Percentiles rank a stretch among this genome's conserved stretches.
Evolutionary conservation across 805 yeast genomes (phyloP).

Genomic region (Candida palmyrensis): DNA sequence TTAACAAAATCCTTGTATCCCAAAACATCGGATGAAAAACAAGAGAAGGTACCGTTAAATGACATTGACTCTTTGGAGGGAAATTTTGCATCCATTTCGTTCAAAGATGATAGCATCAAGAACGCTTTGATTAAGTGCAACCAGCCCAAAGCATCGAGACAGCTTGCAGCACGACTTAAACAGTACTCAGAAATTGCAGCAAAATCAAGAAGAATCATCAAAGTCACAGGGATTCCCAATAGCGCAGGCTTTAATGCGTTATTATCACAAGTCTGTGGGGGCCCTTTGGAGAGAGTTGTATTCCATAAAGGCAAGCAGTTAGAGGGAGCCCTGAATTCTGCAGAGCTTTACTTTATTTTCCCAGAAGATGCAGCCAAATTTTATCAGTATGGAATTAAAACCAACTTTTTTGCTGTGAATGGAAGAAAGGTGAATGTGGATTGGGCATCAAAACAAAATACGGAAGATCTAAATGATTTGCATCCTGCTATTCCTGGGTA

Average conservation of each 20-base stretch:
- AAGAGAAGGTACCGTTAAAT: slow-evolving; percentile 44
- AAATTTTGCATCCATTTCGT: too few relatives aligned
- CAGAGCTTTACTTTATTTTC: slow-evolving; percentile 50
- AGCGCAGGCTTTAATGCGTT: too few relatives aligned
- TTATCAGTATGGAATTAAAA: slow-evolving; percentile 40
- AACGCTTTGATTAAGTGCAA: too few relatives aligned
- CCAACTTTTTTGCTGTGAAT: slow-evolving; percentile 54
- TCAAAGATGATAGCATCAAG: too few relatives aligned
- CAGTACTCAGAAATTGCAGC: too few relatives aligned
- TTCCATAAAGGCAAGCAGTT: slow-evolving; percentile 14
- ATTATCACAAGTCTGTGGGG: slow-evolving; percentile 58
- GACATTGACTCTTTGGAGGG: too few relatives aligned
- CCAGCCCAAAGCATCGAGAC: too few relatives aligned
- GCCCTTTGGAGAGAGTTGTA: slow-evolving; percentile 55
- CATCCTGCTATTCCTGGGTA: slow-evolving; percentile 20
- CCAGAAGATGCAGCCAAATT: slow-evolving; percentile 52
- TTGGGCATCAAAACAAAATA: slow-evolving; percentile 37
- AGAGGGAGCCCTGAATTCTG: neutral
- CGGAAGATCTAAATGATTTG: slow-evolving; percentile 13
- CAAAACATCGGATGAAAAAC: slow-evolving; percentile 36
- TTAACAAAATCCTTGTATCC: slow-evolving; percentile 7
- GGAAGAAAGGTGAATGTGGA: slow-evolving; percentile 45
- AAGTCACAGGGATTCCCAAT: too few relatives aligned
- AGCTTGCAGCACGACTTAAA: too few relatives aligned
- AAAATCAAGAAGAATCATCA: too few relatives aligned